Conservation (phyloP, 306 rosid species). For the Prunus mume region DNA sequence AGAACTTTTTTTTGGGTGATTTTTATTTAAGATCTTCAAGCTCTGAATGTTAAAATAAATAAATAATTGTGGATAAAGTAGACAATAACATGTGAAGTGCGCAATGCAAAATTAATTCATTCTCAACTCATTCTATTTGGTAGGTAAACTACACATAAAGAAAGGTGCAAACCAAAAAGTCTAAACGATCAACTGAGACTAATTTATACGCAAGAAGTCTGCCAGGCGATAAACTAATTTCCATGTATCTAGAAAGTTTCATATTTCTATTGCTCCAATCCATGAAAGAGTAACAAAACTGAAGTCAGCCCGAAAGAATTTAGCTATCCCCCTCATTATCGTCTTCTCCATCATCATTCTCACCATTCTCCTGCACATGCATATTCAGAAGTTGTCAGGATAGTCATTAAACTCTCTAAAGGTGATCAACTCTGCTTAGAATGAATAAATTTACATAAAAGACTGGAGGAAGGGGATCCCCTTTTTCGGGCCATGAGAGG, state of each 20-base stretch:
- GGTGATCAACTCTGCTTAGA: not conserved
- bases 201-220: not conserved
- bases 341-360: slow-evolving; percentile 5
- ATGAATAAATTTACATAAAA: not conserved
- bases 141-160: not conserved
- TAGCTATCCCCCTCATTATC: slow-evolving; percentile 18
- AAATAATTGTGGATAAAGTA: not conserved
- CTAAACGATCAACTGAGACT: not conserved
- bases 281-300: slow-evolving; percentile 6
- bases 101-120: no score
- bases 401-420: not conserved
- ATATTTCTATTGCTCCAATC: not conserved
- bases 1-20: not conserved
- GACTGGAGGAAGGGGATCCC: not conserved
- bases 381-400: not conserved
- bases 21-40: not conserved
- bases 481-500: not conserved
- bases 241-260: not conserved
- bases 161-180: not conserved
- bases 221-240: not conserved
- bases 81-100: no score
- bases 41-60: not conserved
- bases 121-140: not conserved
- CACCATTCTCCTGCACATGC: slow-evolving; percentile 32
- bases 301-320: slow-evolving; percentile 8